Percentiles rank a stretch among this genome's conserved stretches.
Evolutionary conservation across 31 red algal species (phyloP).

Genomic region (Endocladia muricata): DNA sequence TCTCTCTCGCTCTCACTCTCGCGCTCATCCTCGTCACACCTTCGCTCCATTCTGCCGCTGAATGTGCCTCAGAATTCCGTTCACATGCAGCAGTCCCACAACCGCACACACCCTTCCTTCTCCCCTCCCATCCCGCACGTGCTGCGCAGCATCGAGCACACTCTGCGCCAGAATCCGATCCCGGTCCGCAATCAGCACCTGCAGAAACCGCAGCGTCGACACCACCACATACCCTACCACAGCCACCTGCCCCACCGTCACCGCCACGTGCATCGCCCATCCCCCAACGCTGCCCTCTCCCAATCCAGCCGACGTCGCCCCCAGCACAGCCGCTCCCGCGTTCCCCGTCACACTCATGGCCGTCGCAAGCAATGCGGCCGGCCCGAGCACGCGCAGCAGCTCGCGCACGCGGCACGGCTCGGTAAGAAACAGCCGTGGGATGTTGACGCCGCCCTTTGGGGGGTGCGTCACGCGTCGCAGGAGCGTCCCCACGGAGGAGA

Average conservation of each 20-base stretch:
- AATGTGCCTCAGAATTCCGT: slow-evolving; percentile 41
- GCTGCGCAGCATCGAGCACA: not conserved
- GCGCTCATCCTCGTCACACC: too few relatives aligned
- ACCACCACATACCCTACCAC: slow-evolving; percentile 23
- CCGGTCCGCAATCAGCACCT: slow-evolving; percentile 47
- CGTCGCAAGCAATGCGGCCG: slow-evolving; percentile 9
- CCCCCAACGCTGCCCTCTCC: not conserved
- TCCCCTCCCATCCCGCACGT: not conserved
- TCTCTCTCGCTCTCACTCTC: too few relatives aligned
- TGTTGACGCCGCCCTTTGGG: slow-evolving; percentile 28
- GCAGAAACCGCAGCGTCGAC: slow-evolving; percentile 41
- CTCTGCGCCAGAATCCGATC: slow-evolving; percentile 33
- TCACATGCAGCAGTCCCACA: slow-evolving; percentile 64
- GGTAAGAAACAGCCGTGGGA: not conserved
- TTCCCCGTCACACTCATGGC: slow-evolving; percentile 16
- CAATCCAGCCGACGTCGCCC: not conserved
- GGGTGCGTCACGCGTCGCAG: slow-evolving; percentile 23
- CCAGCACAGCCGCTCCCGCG: slow-evolving; percentile 27
- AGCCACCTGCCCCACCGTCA: not conserved
- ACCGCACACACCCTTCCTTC: slow-evolving; percentile 30
- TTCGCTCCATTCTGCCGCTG: slow-evolving; percentile 8
- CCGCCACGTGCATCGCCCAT: not conserved
- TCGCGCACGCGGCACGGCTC: slow-evolving; percentile 25
- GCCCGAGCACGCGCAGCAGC: slow-evolving; percentile 12
- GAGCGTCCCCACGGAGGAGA: slow-evolving; percentile 4